Conservation (phyloP, 2,329 filamentous ascomycete genomes). For the Hymenoscyphus albidus region DNA sequence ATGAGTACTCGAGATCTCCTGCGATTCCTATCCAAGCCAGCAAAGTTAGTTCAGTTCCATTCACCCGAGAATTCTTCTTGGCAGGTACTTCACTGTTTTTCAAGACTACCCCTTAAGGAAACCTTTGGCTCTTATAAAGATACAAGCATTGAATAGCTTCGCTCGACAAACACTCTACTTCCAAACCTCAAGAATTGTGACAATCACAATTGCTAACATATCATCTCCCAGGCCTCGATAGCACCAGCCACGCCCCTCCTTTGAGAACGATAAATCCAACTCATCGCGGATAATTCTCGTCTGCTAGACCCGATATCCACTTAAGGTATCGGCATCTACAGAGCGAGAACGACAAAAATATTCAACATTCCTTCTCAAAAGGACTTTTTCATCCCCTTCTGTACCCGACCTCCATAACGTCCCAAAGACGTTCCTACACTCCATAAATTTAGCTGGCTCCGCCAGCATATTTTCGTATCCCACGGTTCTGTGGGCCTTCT, state of each 20-base stretch:
- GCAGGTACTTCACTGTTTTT: background rate
- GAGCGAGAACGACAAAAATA: constrained; percentile 56
- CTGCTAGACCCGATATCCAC: constrained; percentile 81
- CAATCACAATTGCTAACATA: constrained; percentile 3
- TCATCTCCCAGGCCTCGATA: constrained; percentile 51
- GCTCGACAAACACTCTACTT: constrained; percentile 1
- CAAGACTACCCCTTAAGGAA: background rate
- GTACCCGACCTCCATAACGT: constrained; percentile 90
- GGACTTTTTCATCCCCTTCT: constrained; percentile 77
- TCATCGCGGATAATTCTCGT: constrained; percentile 61
- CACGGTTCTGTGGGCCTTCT: constrained; percentile 87
- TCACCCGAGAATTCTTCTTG: background rate
- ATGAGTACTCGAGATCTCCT: constrained; percentile 91
- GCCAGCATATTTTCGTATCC: constrained; percentile 66
- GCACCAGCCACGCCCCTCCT: constrained; percentile 47
- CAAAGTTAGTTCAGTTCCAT: constrained; percentile 64
- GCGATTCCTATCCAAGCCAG: constrained; percentile 89
- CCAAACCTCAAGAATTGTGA: background rate
- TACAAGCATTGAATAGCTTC: background rate
- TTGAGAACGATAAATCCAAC: constrained; percentile 29
- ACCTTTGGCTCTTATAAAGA: background rate
- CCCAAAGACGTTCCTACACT: constrained; percentile 58
- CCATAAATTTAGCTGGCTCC: constrained; percentile 72
- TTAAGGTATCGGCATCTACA: constrained; percentile 80
- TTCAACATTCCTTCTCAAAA: constrained; percentile 86